Conservation (phyloP, 2,329 filamentous ascomycete species). For the Fusarium camptoceras region DNA sequence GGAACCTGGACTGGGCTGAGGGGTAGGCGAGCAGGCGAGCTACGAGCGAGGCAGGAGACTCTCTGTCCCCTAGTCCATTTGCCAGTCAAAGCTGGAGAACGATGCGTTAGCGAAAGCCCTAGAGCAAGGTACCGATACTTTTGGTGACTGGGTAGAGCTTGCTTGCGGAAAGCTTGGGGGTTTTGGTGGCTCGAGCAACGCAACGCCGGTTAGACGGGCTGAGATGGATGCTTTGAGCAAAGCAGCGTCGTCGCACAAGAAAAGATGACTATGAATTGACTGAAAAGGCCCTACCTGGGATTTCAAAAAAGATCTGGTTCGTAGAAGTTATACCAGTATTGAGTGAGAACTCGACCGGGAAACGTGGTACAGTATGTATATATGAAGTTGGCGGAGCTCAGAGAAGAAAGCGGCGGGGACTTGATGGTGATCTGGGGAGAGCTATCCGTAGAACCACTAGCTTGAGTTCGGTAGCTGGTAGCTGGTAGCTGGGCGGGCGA, state of each 20-base stretch:
- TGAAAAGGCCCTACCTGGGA: conserved; percentile 17
- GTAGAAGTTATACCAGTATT: background rate
- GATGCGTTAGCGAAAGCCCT: conserved; percentile 40
- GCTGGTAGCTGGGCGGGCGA: conserved; percentile 14
- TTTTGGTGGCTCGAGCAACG: conserved; percentile 29
- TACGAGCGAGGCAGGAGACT: conserved; percentile 26
- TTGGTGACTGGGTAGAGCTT: conserved; percentile 27
- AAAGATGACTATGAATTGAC: background rate
- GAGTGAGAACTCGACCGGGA: background rate
- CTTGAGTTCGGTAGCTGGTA: conserved; percentile 28
- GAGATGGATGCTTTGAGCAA: conserved; percentile 6
- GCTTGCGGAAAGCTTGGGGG: conserved; percentile 34
- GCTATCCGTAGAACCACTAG: conserved; percentile 45
- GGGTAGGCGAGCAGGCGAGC: conserved; percentile 24
- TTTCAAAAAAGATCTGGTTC: background rate
- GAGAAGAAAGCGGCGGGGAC: conserved; percentile 24
- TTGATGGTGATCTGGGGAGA: conserved; percentile 44
- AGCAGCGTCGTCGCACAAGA: conserved; percentile 1
- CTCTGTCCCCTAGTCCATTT: conserved; percentile 38
- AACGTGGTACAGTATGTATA: background rate
- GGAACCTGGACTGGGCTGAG: conserved; percentile 20
- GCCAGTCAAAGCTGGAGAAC: conserved; percentile 42
- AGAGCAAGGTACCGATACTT: conserved; percentile 44
- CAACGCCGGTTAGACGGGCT: background rate
- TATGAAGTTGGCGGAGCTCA: conserved; percentile 14